These are phyloP conservation scores for Crithidia brevicula DNA, from an alignment of 208 protist genomes.

Conservation along the genomic window DNA sequence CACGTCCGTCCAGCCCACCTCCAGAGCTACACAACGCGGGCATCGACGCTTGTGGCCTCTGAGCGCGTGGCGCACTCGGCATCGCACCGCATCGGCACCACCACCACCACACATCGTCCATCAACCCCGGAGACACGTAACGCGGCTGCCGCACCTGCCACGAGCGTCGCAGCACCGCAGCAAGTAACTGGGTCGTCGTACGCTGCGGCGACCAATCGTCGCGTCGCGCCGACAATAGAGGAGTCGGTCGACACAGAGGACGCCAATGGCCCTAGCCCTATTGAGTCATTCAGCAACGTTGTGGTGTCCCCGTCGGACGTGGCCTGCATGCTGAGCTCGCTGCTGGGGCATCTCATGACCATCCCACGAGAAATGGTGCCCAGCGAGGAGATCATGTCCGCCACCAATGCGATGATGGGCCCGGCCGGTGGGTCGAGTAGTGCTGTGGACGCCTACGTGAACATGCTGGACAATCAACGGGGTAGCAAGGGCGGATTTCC, in stretches of 20 bases:
- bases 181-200: no score
- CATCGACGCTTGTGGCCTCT: background rate
- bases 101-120: slow-evolving; percentile 2
- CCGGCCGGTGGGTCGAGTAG: slow-evolving; percentile 22
- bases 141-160: no score
- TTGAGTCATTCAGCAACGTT: slow-evolving; percentile 46
- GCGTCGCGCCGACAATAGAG: background rate
- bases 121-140: slow-evolving; percentile 1
- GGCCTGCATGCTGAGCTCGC: slow-evolving; percentile 64
- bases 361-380: slow-evolving; percentile 38
- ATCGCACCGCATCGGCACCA: background rate
- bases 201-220: no score
- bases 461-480: slow-evolving; percentile 26
- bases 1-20: slow-evolving; percentile 24
- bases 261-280: slow-evolving; percentile 1
- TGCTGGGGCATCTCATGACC: slow-evolving; percentile 71
- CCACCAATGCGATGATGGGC: slow-evolving; percentile 30
- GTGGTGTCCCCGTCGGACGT: slow-evolving; percentile 70
- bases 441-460: slow-evolving; percentile 21
- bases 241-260: slow-evolving; percentile 6
- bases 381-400: slow-evolving; percentile 28
- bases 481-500: slow-evolving; percentile 19
- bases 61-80: slow-evolving; percentile 14
- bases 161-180: background rate
- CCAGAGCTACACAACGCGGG: slow-evolving; percentile 27